Evolutionary conservation across 2,329 filamentous ascomycete species (phyloP).

Genomic region (Trichoderma sp.): DNA sequence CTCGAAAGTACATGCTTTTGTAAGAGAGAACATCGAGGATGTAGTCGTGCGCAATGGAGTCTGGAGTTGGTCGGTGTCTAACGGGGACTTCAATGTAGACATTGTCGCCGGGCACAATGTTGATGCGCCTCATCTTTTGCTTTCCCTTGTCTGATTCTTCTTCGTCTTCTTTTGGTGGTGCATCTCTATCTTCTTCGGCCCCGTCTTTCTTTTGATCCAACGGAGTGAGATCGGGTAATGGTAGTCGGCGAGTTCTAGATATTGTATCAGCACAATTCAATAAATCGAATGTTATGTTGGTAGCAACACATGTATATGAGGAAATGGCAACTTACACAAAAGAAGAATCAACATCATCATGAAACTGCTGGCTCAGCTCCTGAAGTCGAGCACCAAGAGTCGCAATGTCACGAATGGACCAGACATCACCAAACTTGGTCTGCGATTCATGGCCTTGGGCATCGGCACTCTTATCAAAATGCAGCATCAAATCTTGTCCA

Average conservation of each 20-base stretch:
- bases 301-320: no score
- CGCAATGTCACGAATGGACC: constrained; percentile 26
- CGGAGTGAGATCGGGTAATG: not conserved
- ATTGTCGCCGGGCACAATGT: not conserved
- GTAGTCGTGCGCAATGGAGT: constrained; percentile 33
- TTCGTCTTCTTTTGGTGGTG: not conserved
- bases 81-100: not conserved
- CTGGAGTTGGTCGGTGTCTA: constrained; percentile 22
- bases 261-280: not conserved
- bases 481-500: constrained; percentile 29
- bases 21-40: constrained; percentile 36
- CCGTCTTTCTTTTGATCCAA: not conserved
- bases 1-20: constrained; percentile 36
- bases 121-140: not conserved
- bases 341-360: constrained; percentile 14
- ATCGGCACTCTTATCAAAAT: constrained; percentile 23
- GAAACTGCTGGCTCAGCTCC: constrained; percentile 24
- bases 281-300: not conserved
- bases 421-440: constrained; percentile 23
- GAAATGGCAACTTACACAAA: constrained; percentile 15
- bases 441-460: not conserved
- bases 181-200: not conserved
- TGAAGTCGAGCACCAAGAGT: constrained; percentile 26
- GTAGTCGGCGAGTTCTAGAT: not conserved
- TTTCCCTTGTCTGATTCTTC: not conserved